These are phyloP conservation scores for Dendrobium officinale DNA, from an alignment of 106 monocot species.

Conservation along the genomic window DNA sequence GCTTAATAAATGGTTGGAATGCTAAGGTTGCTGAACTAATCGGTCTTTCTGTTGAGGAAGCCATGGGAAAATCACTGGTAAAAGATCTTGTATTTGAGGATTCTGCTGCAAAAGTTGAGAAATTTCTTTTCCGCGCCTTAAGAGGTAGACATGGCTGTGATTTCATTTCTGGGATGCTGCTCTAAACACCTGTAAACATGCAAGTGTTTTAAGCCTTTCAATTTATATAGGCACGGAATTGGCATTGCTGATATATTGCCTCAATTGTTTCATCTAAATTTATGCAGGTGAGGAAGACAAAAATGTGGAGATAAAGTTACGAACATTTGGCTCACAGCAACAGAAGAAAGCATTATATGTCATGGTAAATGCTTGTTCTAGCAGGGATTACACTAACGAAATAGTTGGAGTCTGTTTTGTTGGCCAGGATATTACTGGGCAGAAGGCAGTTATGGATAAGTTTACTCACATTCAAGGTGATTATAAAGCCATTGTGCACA, in stretches of 20 bases:
- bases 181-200: not conserved
- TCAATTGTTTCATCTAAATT: constrained; percentile 1
- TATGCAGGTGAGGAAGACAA: constrained; percentile 90
- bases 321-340: constrained; percentile 52
- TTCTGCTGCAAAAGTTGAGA: constrained; percentile 48
- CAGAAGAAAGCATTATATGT: constrained; percentile 55
- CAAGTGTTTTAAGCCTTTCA: constrained; percentile 3
- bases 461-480: constrained; percentile 93
- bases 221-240: not conserved
- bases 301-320: constrained; percentile 87
- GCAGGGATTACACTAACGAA: constrained; percentile 67
- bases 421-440: constrained; percentile 89
- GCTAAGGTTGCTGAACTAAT: constrained; percentile 79
- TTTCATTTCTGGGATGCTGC: not conserved
- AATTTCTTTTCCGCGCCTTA: constrained; percentile 60
- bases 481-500: constrained; percentile 89
- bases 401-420: constrained; percentile 94
- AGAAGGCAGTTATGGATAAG: constrained; percentile 92
- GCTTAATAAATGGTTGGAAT: constrained; percentile 90
- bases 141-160: constrained; percentile 33
- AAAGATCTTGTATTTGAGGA: constrained; percentile 79
- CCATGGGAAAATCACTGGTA: constrained; percentile 87
- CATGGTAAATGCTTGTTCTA: constrained; percentile 91
- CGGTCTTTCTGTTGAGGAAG: constrained; percentile 68
- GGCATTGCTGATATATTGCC: not conserved